Base-by-base conservation (phyloP, 2,329 filamentous ascomycete genomes). In the Hypoxylon sp. region DNA sequence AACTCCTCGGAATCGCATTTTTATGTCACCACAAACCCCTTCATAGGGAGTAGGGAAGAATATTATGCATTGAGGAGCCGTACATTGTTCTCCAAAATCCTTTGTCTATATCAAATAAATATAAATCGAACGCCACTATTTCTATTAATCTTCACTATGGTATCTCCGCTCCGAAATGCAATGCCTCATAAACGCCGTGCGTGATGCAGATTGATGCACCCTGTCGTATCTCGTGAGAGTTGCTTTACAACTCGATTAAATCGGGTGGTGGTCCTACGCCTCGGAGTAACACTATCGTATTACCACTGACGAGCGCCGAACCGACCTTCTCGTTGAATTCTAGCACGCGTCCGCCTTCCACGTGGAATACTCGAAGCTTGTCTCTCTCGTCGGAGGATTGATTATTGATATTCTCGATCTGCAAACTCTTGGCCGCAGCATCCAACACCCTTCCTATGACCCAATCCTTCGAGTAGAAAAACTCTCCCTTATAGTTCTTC, bases 261-360 rank as follows among this genome's bases (percentile, higher is more conserved):
- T 94, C 90, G 19, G 90, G 90, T 61, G 92, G 88, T n/a, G 91
- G 88, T 0, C 94, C 94, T 57, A 98, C 91, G 0, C 96, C 96
- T 68, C 96, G 86, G 58, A 99, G 76, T 75, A 99, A 78, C 24
- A 98, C 94, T 70, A 99, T 89, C 10, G 94, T 98, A 78, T 99
- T 95, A 1, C 96, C 96, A 72, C 88, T 94, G 71, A 88, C 88
- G 65, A 97, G 83, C 29, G 85, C 86, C 57, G 85, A 84, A 3
- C 94, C 94, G 61, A 97, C 84, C 83, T 95, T 94, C 80, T 98
- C 94, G 24, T 87, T 90, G 76, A 97, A 99, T 67, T 96, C 94
- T 70, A 99, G 80, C 69, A 99, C 80, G 64, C 94, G 84, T 0
- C 96, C 96, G 0, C 92, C 93, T 78, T 99, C 94, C 0, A 99